Base-by-base conservation (phyloP, 352 stramenopile species). In the Plasmopara viticola region DNA sequence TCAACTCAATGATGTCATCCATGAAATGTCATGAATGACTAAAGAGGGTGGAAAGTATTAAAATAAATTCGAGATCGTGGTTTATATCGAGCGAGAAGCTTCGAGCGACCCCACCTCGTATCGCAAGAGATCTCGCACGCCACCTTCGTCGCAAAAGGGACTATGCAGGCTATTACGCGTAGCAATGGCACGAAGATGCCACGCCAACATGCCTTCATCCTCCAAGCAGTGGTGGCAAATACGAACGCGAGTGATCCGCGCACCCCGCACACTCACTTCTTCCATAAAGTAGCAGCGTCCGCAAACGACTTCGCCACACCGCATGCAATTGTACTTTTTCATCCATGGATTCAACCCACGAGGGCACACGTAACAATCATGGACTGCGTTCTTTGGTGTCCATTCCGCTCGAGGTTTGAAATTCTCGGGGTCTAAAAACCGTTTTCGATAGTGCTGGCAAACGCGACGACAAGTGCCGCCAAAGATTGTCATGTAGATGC, bases 401-500 rank as follows among this genome's bases (percentile, higher is more conserved):
- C 72, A 84, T 28, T 72, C 17, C 13, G 30, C 34, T 8, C 42
- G 57, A 12, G 31, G 54, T 13, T 50, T 43, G 45, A 84, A 84
- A 6, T 49, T 73, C 34, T 66, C 57, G 0, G 68, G 56, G 12
- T 79, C 48, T 1, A 79, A 38, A 15, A 60, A 35, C 4, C 50
- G 51, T n/a, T 64, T 72, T 13, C 62, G 59, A 48, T 75, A 79
- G 44, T 81, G 56, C 29, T 62, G 51, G 25, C 70, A 81, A 0
- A 84, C 50, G 5, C 70, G 70, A 25, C 42, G 34, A 15, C 75
- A 64, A 56, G 68, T 76, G 30, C 37, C 70, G 7, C 70, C 68
- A 18, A 84, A 77, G 18, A 58, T 50, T 4, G 62, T 60, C 65
- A 84, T 79, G 41, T 70, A 57, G 29, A 79, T 33, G 35, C 51